These are phyloP conservation scores for Cryptococcus maquisensis DNA, from an alignment of 1,284 basidiomycete species.

Conservation along the genomic window DNA sequence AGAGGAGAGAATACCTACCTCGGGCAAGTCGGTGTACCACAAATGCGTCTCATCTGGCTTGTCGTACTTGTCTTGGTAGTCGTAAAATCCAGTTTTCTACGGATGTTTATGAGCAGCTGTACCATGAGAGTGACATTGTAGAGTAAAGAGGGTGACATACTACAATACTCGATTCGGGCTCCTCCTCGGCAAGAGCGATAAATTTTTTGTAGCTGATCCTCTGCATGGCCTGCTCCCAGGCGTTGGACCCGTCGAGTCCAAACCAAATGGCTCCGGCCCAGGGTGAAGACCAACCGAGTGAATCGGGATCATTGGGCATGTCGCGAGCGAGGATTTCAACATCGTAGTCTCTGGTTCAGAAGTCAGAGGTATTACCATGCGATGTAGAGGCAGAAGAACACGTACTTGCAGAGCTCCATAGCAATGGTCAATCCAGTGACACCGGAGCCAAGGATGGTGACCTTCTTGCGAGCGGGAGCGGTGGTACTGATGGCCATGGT, in stretches of 20 bases:
- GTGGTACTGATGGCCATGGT: constrained; percentile 2
- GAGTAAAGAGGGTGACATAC: neutral
- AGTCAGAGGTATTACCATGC: too few relatives aligned
- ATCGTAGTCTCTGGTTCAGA: constrained; percentile 2
- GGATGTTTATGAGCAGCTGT: neutral
- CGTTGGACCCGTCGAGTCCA: constrained; percentile 5
- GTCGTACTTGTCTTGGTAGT: neutral
- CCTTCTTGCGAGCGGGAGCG: neutral
- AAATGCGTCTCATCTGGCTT: neutral
- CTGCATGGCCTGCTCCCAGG: constrained; percentile 4
- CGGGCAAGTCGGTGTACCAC: constrained; percentile 1
- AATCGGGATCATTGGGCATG: constrained; percentile 7
- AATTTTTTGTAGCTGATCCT: neutral
- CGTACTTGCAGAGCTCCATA: constrained; percentile 4
- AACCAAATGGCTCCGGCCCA: constrained; percentile 7
- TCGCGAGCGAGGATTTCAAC: constrained; percentile 6
- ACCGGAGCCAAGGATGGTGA: constrained; percentile 8
- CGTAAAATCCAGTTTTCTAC: constrained; percentile 1
- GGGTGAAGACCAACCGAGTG: constrained; percentile 3
- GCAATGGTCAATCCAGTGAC: constrained; percentile 6
- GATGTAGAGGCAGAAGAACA: too few relatives aligned
- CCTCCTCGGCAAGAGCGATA: constrained; percentile 1
- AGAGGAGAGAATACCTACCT: neutral
- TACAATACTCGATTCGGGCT: constrained; percentile 1
- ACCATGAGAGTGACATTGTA: neutral